phyloP scores from a whole-genome alignment of 2,329 filamentous ascomycete species.

The Penicillium sp. region DNA sequence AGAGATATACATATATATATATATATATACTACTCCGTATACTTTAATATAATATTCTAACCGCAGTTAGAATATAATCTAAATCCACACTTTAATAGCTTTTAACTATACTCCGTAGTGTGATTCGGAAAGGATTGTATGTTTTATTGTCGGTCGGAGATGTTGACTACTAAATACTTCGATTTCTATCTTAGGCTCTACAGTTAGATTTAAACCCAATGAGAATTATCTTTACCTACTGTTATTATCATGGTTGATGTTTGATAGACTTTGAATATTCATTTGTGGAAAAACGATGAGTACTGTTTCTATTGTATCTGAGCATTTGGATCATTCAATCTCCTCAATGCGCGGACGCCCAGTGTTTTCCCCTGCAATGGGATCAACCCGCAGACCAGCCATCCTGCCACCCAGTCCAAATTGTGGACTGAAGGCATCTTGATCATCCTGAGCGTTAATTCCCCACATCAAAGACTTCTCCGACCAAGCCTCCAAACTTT shows the following conservation, averaged over 20 bases:
- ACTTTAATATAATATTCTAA: no score
- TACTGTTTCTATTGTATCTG: not conserved
- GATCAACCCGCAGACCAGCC: constrained; percentile 41
- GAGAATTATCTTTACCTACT: not conserved
- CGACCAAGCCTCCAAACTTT: constrained; percentile 46
- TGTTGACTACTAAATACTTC: no score
- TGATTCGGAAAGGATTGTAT: no score
- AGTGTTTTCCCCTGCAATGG: constrained; percentile 27
- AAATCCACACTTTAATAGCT: no score
- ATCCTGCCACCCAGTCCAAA: constrained; percentile 40
- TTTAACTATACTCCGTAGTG: no score
- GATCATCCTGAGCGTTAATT: constrained; percentile 29
- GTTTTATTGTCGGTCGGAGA: no score
- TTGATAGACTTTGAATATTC: not conserved
- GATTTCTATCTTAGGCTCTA: no score
- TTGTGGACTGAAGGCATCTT: constrained; percentile 19
- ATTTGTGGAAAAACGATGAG: not conserved
- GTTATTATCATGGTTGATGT: not conserved
- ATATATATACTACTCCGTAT: no score
- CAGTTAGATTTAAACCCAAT: no score
- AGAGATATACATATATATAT: no score
- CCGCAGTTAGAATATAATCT: no score
- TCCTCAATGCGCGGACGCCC: constrained; percentile 42
- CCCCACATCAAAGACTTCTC: constrained; percentile 45
- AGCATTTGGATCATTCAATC: constrained; percentile 36